Conservation (phyloP, 805 yeast species). For the Hanseniaspora jakobsenii region DNA sequence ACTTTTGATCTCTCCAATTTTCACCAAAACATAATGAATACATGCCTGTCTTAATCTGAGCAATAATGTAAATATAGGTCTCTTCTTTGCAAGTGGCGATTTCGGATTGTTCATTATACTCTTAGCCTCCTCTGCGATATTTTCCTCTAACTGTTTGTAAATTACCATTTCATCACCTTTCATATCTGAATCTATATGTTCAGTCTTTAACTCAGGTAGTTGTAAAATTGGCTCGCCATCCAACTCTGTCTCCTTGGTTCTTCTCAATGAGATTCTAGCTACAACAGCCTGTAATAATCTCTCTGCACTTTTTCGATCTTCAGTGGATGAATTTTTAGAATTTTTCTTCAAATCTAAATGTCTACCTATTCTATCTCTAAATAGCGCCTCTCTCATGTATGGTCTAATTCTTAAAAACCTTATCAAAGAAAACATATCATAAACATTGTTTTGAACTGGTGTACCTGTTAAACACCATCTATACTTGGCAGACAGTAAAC, state of each 20-base stretch:
- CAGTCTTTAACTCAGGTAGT: constrained; percentile 37
- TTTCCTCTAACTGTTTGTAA: constrained; percentile 46
- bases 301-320: constrained; percentile 38
- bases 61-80: constrained; percentile 50
- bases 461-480: constrained; percentile 58
- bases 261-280: constrained; percentile 60
- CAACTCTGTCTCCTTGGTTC: constrained; percentile 58
- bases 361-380: constrained; percentile 42
- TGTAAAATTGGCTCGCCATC: constrained; percentile 68
- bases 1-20: constrained; percentile 42
- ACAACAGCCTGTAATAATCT: constrained; percentile 54
- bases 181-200: constrained; percentile 43
- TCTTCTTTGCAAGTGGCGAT: constrained; percentile 16
- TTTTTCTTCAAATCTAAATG: constrained; percentile 36
- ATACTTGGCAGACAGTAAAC: constrained; percentile 31
- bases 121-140: constrained; percentile 42
- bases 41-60: constrained; percentile 79
- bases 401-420: constrained; percentile 43
- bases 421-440: constrained; percentile 42
- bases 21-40: constrained; percentile 62
- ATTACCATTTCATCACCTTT: constrained; percentile 42
- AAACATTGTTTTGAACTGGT: constrained; percentile 46
- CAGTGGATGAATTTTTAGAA: constrained; percentile 23
- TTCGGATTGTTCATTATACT: constrained; percentile 20
- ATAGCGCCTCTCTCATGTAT: constrained; percentile 46